phyloP scores from a whole-genome alignment of 179 eudicot species.

The Gypsophila paniculata region DNA sequence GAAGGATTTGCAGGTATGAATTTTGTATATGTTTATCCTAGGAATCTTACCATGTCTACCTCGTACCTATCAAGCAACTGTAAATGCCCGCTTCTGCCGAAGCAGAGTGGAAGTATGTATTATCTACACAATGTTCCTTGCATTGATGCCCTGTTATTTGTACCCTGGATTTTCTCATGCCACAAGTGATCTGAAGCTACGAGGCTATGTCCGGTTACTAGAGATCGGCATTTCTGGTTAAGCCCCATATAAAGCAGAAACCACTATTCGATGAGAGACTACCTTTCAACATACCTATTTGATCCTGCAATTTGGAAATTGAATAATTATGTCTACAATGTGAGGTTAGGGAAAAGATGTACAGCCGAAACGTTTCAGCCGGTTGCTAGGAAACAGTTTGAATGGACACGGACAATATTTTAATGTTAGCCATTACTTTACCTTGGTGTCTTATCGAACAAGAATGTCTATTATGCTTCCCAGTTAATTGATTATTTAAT shows the following conservation, averaged over 20 bases:
- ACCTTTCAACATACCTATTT: no score
- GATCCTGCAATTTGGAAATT: not conserved
- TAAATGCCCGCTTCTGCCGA: no score
- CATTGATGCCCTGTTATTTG: no score
- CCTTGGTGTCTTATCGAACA: not conserved
- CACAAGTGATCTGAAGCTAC: not conserved
- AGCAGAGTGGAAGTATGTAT: no score
- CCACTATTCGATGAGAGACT: no score
- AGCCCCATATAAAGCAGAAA: no score
- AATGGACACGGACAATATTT: not conserved
- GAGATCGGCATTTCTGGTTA: no score
- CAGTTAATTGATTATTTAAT: not conserved
- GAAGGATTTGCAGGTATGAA: conserved; percentile 86
- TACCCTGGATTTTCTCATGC: no score
- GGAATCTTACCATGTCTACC: not conserved
- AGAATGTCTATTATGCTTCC: not conserved
- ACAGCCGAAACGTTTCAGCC: not conserved
- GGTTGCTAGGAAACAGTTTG: not conserved
- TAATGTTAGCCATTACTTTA: not conserved
- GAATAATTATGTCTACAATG: not conserved
- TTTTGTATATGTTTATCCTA: not conserved
- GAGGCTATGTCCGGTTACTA: no score
- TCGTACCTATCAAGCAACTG: no score
- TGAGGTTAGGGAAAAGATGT: not conserved
- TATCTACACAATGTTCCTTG: no score